Percentiles rank a stretch among this genome's conserved stretches.
phyloP scores from a whole-genome alignment of 1,284 basidiomycete species.

The Fomitopsis betulina region DNA sequence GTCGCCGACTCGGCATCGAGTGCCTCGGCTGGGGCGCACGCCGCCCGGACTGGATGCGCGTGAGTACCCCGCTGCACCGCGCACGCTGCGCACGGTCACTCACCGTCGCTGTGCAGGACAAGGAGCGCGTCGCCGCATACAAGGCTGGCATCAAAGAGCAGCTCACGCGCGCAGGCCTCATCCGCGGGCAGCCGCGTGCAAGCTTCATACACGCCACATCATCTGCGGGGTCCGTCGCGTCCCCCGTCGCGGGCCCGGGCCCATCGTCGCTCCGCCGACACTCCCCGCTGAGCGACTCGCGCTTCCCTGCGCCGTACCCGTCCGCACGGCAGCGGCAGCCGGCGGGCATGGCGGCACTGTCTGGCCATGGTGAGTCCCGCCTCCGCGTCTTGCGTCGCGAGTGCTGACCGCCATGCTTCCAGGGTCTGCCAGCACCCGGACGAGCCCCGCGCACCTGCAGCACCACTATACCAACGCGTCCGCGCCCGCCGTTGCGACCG shows the following conservation, averaged over 20 bases:
- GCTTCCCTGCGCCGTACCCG: background rate
- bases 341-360: constrained; percentile 7
- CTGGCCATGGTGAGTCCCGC: constrained; percentile 9
- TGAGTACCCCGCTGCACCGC: constrained; percentile 33
- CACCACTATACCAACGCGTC: background rate
- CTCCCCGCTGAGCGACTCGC: background rate
- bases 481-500: background rate
- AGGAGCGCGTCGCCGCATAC: constrained; percentile 74
- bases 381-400: background rate
- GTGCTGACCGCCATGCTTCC: background rate
- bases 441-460: constrained; percentile 4
- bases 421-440: constrained; percentile 7
- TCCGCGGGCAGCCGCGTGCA: constrained; percentile 71
- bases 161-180: constrained; percentile 68
- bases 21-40: constrained; percentile 79
- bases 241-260: constrained; percentile 23
- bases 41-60: constrained; percentile 81
- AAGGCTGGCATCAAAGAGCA: constrained; percentile 81
- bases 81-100: constrained; percentile 7
- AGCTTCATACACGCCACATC: constrained; percentile 20
- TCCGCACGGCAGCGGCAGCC: constrained; percentile 2
- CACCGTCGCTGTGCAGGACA: constrained; percentile 49
- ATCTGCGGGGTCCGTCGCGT: constrained; percentile 9
- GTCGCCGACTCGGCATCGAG: constrained; percentile 67
- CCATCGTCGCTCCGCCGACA: constrained; percentile 19